Evolutionary conservation across 2,329 filamentous ascomycete genomes (phyloP), one percentile per base, ranked within the genome.

Genomic region (Tolypocladium inflatum): DNA sequence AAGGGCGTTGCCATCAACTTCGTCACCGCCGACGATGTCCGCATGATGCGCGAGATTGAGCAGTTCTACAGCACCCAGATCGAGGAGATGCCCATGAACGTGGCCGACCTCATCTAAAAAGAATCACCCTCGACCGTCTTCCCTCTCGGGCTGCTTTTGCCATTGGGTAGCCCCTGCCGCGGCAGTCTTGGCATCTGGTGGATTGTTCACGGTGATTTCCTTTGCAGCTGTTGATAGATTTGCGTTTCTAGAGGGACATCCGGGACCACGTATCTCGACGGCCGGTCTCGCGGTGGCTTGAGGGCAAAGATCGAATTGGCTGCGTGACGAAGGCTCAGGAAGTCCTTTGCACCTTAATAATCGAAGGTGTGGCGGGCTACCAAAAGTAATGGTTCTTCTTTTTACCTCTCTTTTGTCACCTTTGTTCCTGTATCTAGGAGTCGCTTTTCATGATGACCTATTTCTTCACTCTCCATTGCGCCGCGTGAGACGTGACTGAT

Each of bases 1-100:
- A 99, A 99, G 88, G 94, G 94, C 88, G 94, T 99, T 76, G 94
- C 94, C 72, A 99, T 99, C 86, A 99, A 99, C 90, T 99, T 99
- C 76, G 94, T 99, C 76, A 97, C 93, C 63, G 91, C 91, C 70
- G 94, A 99, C 67, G 94, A 99, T 79, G 94, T 99, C 72, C 91
- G 93, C 78, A 97, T 99, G 90, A 95, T 99, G 90, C 87, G 94
- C 76, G 94, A 99, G 80, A 99, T 99, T 70, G 94, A 99, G 79
- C 91, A 97, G 82, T 99, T 97, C 86, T 99, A 99, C 88, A 96
- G 91, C 86, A 99, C 94, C 77, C 94, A 99, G 83, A 97, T 99
- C 68, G 94, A 99, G 81, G 94, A 99, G 86, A 99, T 99, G 94
- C 94, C 94, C 73, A 97, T 99, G 94, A 89, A 89, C 78, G 86